Percentiles rank a stretch among this genome's conserved stretches.
phyloP scores from a whole-genome alignment of 495 filamentous ascomycete species.

The Bombardia bombarda region DNA sequence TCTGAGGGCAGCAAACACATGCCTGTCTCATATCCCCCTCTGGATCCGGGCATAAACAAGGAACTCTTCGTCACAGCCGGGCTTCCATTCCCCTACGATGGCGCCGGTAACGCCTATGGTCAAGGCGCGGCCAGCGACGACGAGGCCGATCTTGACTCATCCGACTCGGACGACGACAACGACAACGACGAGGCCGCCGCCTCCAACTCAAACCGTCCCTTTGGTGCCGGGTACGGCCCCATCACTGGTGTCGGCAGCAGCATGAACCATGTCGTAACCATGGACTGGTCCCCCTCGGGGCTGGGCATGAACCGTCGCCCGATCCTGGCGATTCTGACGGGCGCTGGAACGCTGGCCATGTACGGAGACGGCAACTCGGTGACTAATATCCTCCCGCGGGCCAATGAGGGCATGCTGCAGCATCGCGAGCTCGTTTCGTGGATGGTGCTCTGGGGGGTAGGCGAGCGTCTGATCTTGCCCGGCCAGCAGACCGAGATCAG shows the following conservation, averaged over 20 bases:
- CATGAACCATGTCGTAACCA: slow-evolving; percentile 37
- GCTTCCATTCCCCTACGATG: slow-evolving; percentile 17
- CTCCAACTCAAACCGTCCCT: slow-evolving; percentile 14
- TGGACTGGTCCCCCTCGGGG: slow-evolving; percentile 39
- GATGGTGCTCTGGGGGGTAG: slow-evolving; percentile 37
- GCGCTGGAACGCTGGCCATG: slow-evolving; percentile 30
- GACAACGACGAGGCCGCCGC: slow-evolving; percentile 3
- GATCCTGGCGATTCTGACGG: slow-evolving; percentile 33
- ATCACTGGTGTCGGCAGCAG: slow-evolving; percentile 37
- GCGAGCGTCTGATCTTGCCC: slow-evolving; percentile 39
- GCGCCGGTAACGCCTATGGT: background rate
- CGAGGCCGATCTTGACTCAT: slow-evolving; percentile 5
- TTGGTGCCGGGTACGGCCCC: slow-evolving; percentile 33
- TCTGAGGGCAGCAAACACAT: slow-evolving; percentile 27
- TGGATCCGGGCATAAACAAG: slow-evolving; percentile 27
- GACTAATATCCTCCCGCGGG: slow-evolving; percentile 14
- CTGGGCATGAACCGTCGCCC: slow-evolving; percentile 36
- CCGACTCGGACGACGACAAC: slow-evolving; percentile 10
- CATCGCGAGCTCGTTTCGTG: slow-evolving; percentile 21
- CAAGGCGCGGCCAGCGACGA: slow-evolving; percentile 9
- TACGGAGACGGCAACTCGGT: slow-evolving; percentile 34
- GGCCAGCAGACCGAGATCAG: slow-evolving; percentile 20
- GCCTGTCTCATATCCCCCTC: slow-evolving; percentile 25
- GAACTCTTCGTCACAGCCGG: slow-evolving; percentile 21
- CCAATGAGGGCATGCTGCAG: slow-evolving; percentile 22